Percentiles rank a stretch among this genome's conserved stretches.
phyloP scores from a whole-genome alignment of 2,329 filamentous ascomycete genomes.

The Penicillium psychrosexuale region DNA sequence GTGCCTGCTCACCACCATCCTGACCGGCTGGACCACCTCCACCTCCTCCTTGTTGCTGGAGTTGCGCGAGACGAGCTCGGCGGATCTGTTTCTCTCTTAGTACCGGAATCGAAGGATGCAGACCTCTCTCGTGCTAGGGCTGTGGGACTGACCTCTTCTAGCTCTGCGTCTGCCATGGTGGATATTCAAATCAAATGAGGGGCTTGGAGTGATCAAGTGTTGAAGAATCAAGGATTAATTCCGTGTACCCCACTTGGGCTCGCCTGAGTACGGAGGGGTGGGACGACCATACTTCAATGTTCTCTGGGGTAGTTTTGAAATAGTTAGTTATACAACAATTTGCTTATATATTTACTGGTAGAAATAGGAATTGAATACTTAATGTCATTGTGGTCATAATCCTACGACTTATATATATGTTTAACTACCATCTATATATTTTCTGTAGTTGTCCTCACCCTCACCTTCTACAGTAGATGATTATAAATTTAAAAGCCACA shows the following conservation, averaged over 20 bases:
- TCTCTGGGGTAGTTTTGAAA: neutral
- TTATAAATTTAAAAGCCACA: neutral
- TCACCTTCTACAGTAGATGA: neutral
- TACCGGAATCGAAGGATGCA: neutral
- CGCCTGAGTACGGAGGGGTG: constrained; percentile 19
- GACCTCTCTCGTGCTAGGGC: constrained; percentile 1
- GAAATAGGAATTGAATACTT: neutral
- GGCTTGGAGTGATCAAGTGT: neutral
- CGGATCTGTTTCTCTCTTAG: constrained; percentile 62
- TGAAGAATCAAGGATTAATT: constrained; percentile 14
- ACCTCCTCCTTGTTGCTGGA: constrained; percentile 66
- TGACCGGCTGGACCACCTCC: constrained; percentile 46
- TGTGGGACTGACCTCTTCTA: constrained; percentile 54
- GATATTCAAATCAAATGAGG: neutral
- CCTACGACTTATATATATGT: neutral
- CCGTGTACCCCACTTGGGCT: constrained; percentile 19
- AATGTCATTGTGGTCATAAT: neutral
- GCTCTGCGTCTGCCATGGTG: constrained; percentile 62
- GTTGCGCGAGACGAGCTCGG: constrained; percentile 86
- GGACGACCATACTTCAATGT: neutral
- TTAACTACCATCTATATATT: neutral
- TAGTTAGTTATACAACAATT: neutral
- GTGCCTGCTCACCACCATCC: constrained; percentile 53
- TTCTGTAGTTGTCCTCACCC: no score
- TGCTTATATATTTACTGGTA: neutral